phyloP scores from a whole-genome alignment of 192 early-diverging fungal genomes.

The Globomyces pollinis-pini region DNA sequence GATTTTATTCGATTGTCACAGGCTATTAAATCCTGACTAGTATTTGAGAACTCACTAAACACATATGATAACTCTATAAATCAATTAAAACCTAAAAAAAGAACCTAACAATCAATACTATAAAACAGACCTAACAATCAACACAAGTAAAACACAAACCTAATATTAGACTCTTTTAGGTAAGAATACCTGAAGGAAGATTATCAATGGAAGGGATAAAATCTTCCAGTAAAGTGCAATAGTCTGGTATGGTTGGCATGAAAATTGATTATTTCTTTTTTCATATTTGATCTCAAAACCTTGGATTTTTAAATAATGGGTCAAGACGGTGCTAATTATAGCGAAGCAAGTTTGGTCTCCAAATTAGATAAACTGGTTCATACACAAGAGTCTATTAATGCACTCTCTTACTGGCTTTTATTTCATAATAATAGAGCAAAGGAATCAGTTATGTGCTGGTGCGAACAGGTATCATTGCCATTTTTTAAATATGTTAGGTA shows the following conservation, averaged over 20 bases:
- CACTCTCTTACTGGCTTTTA: neutral
- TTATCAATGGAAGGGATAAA: neutral
- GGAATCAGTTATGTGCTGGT: neutral
- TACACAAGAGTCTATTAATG: neutral
- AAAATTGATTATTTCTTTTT: neutral
- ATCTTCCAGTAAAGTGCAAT: conserved; percentile 5
- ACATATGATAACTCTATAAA: no score
- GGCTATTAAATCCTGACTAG: no score
- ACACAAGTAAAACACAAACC: no score
- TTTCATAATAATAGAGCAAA: neutral
- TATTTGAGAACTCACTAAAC: no score
- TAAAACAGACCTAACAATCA: no score
- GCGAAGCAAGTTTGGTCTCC: neutral
- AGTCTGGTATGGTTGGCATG: neutral
- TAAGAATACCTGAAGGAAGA: neutral
- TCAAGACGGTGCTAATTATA: neutral
- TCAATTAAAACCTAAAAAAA: no score
- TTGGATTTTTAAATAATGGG: neutral
- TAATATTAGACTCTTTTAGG: no score
- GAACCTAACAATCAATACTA: no score
- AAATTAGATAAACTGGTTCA: neutral
- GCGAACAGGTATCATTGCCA: neutral
- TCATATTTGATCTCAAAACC: no score
- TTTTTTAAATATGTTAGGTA: no score
- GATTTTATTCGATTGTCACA: no score